Evolutionary conservation across 495 filamentous ascomycete genomes (phyloP).

Genomic region (Aspergillus bridgeri): DNA sequence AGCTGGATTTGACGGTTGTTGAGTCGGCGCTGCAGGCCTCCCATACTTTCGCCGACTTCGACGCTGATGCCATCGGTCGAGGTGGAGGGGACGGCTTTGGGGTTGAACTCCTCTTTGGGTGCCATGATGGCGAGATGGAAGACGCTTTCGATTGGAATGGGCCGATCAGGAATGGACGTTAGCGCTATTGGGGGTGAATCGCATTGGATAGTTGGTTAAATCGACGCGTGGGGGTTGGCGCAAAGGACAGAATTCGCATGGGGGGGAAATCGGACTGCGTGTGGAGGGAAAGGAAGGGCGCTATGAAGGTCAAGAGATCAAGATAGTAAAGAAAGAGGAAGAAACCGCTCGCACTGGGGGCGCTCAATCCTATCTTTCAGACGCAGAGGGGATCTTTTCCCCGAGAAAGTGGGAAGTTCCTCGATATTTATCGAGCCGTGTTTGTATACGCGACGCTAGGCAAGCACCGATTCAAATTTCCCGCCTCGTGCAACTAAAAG

Average conservation of each 20-base stretch:
- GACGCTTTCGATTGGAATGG: neutral
- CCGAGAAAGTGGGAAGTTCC: neutral
- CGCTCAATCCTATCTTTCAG: neutral
- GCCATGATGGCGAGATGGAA: constrained; percentile 1
- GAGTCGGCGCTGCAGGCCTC: constrained; percentile 15
- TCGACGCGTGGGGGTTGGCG: neutral
- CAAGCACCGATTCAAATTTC: neutral
- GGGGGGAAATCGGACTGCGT: neutral
- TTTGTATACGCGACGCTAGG: neutral
- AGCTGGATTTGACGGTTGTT: constrained; percentile 26
- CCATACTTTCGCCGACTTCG: constrained; percentile 5
- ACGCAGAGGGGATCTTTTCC: neutral
- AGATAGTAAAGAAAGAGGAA: neutral
- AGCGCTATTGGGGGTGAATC: neutral
- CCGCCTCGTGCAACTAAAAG: neutral
- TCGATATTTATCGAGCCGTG: neutral
- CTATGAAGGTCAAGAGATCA: neutral
- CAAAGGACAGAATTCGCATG: neutral
- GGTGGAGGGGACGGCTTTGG: neutral
- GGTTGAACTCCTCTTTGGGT: neutral
- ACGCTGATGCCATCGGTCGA: neutral
- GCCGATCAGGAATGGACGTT: neutral
- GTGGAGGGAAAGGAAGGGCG: neutral
- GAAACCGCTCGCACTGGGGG: neutral
- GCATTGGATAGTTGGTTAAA: neutral